phyloP scores from a whole-genome alignment of 352 stramenopile genomes.

The Pythium scleroteichum region DNA sequence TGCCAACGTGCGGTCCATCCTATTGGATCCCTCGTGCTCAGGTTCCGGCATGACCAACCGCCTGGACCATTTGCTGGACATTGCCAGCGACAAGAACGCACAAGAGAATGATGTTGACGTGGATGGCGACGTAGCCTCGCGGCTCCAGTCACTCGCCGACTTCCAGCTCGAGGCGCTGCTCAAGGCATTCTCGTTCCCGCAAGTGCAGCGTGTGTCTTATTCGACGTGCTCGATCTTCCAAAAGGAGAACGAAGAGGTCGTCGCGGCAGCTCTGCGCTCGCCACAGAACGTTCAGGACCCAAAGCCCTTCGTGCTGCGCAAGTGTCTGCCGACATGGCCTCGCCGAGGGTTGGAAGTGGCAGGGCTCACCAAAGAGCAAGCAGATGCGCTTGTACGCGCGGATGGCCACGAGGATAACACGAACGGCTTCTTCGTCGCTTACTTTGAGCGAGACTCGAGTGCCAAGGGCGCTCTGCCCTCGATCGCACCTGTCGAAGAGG shows the following conservation, averaged over 20 bases:
- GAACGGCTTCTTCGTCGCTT: conserved; percentile 97
- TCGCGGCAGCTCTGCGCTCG: conserved; percentile 82
- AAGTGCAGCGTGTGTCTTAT: conserved; percentile 94
- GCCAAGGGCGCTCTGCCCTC: too few relatives aligned
- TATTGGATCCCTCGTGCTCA: conserved; percentile 97
- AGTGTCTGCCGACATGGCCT: conserved; percentile 71
- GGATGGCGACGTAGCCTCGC: conserved; percentile 54
- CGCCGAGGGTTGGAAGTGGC: conserved; percentile 63
- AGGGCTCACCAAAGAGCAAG: conserved; percentile 61
- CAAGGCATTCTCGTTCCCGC: conserved; percentile 94
- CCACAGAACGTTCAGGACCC: conserved; percentile 44
- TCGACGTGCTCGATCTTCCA: conserved; percentile 97
- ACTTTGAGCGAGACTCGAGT: conserved; percentile 82
- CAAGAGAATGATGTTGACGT: conserved; percentile 28
- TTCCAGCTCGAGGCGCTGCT: conserved; percentile 94
- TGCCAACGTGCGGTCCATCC: conserved; percentile 88
- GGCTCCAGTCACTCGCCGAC: conserved; percentile 90
- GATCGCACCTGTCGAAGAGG: too few relatives aligned
- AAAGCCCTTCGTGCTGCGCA: conserved; percentile 64
- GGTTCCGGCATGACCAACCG: conserved; percentile 95
- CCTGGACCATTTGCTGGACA: conserved; percentile 90
- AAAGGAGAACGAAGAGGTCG: conserved; percentile 96
- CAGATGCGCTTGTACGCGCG: conserved; percentile 88
- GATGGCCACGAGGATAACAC: conserved; percentile 92
- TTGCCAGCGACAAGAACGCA: conserved; percentile 44